Conservation (phyloP, 495 filamentous ascomycete species). For the Hyaloscypha bicolor region DNA sequence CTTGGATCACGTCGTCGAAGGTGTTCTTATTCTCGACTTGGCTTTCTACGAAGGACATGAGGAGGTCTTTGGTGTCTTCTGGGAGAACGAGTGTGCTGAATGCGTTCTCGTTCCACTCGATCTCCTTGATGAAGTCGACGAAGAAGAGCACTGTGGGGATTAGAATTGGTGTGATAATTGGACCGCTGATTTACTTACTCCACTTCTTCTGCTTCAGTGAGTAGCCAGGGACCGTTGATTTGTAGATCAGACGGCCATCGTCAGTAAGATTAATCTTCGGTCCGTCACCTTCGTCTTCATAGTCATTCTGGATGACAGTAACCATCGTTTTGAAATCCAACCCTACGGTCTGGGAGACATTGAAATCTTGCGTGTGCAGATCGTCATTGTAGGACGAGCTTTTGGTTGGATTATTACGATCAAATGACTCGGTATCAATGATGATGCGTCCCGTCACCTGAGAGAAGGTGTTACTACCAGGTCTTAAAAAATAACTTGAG, state of each 20-base stretch:
- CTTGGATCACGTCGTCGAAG: slow-evolving; percentile 78
- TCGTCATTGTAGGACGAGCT: slow-evolving; percentile 50
- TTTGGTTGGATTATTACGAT: slow-evolving; percentile 79
- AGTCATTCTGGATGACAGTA: slow-evolving; percentile 8
- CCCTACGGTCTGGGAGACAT: neutral
- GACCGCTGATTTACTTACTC: slow-evolving; percentile 60
- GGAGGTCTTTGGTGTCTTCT: slow-evolving; percentile 69
- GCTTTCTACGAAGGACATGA: neutral
- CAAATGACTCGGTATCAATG: slow-evolving; percentile 82
- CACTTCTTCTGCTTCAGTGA: slow-evolving; percentile 50
- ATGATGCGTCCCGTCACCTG: slow-evolving; percentile 62
- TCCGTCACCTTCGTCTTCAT: neutral
- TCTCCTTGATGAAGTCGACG: slow-evolving; percentile 78
- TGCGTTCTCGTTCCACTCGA: slow-evolving; percentile 77
- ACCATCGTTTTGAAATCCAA: neutral
- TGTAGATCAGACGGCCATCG: slow-evolving; percentile 18
- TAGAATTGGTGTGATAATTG: slow-evolving; percentile 51
- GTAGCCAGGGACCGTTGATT: slow-evolving; percentile 24
- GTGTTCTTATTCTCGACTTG: slow-evolving; percentile 74
- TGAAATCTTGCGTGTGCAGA: slow-evolving; percentile 23
- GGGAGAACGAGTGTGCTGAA: slow-evolving; percentile 73
- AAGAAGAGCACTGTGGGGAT: slow-evolving; percentile 74
- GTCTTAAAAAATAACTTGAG: neutral
- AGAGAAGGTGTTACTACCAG: slow-evolving; percentile 29
- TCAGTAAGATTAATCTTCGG: slow-evolving; percentile 10